Conservation (phyloP, 2,329 filamentous ascomycete genomes). For the Talaromyces sp. region DNA sequence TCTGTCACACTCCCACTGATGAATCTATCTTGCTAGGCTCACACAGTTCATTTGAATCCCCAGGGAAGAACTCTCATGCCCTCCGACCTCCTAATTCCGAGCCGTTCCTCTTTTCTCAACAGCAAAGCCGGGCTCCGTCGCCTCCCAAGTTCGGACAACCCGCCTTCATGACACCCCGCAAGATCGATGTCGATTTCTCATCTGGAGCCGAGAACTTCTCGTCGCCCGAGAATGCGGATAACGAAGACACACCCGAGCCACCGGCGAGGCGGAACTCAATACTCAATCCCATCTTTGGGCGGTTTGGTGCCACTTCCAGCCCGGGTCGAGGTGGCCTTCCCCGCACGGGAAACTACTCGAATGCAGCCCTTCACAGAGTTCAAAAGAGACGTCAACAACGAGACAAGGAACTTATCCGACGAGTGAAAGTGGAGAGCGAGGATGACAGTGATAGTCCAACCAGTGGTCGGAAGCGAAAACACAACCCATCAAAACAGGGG, state of each 20-base stretch:
- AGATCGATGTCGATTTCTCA: slow-evolving; percentile 52
- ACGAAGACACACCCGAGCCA: slow-evolving; percentile 52
- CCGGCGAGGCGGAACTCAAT: slow-evolving; percentile 42
- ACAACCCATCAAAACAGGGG: slow-evolving; percentile 26
- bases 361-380: slow-evolving; percentile 48
- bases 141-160: slow-evolving; percentile 43
- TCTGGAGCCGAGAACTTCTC: slow-evolving; percentile 51
- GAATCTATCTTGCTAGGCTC: slow-evolving; percentile 32
- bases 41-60: slow-evolving; percentile 47
- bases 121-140: slow-evolving; percentile 31
- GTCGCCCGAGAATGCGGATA: slow-evolving; percentile 49
- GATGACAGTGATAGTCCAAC: slow-evolving; percentile 47
- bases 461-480: slow-evolving; percentile 40
- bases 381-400: slow-evolving; percentile 53
- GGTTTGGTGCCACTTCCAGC: slow-evolving; percentile 44
- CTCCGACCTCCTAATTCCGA: slow-evolving; percentile 55
- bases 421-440: slow-evolving; percentile 44
- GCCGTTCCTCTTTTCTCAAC: slow-evolving; percentile 53
- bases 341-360: slow-evolving; percentile 51
- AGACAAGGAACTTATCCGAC: slow-evolving; percentile 50
- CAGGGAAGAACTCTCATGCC: slow-evolving; percentile 53
- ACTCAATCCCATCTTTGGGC: slow-evolving; percentile 46
- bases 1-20: not conserved
- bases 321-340: slow-evolving; percentile 69
- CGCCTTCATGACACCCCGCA: slow-evolving; percentile 54